Conservation (phyloP, 2,329 filamentous ascomycete species). For the Trichoderma sp. region DNA sequence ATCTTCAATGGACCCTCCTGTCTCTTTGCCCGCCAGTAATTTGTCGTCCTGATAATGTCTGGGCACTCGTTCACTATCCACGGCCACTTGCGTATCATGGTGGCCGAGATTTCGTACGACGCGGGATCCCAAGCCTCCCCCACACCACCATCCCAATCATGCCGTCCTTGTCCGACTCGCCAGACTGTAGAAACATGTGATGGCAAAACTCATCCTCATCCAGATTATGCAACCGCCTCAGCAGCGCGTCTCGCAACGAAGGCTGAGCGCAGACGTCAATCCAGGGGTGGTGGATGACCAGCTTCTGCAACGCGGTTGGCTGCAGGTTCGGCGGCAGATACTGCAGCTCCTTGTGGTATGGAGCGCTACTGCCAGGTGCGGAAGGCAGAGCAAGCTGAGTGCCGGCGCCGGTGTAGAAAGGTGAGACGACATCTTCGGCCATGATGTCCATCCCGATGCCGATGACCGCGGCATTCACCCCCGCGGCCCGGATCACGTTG, state of each 20-base stretch:
- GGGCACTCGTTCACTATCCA: constrained; percentile 35
- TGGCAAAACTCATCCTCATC: constrained; percentile 26
- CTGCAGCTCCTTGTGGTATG: not conserved
- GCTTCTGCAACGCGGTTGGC: constrained; percentile 22
- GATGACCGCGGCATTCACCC: not conserved
- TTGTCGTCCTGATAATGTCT: constrained; percentile 1
- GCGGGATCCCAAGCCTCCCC: constrained; percentile 48
- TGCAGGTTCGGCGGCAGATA: constrained; percentile 17
- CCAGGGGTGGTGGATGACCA: constrained; percentile 23
- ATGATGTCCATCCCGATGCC: not conserved
- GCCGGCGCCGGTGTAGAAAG: not conserved
- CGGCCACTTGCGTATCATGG: constrained; percentile 47
- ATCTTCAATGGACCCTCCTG: not conserved
- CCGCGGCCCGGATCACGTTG: constrained; percentile 17
- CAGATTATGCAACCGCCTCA: not conserved
- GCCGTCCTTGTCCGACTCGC: not conserved
- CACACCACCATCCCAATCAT: constrained; percentile 44
- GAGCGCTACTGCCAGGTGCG: not conserved
- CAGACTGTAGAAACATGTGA: constrained; percentile 9
- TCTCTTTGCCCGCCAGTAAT: constrained; percentile 12
- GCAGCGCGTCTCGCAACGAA: constrained; percentile 16
- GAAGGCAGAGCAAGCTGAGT: not conserved
- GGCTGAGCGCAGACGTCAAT: constrained; percentile 22
- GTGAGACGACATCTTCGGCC: constrained; percentile 1
- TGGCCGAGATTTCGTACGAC: constrained; percentile 49